Evolutionary conservation across 164 flowering plant genomes (phyloP).

Genomic region (Aristolochia fimbriata): DNA sequence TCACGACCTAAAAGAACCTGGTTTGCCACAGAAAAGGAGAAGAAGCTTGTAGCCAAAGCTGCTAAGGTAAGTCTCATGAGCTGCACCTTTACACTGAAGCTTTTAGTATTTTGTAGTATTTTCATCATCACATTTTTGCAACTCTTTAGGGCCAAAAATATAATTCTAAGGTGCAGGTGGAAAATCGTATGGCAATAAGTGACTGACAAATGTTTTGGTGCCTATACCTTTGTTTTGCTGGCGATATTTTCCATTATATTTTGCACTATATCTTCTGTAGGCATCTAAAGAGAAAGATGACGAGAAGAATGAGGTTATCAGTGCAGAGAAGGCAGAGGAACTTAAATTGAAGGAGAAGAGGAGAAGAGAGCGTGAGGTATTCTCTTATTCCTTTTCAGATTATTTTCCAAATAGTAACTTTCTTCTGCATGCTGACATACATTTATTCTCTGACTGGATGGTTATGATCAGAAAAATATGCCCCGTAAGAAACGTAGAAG

Average conservation of each 20-base stretch:
- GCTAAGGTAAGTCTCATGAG: conserved; percentile 48
- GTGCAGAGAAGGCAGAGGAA: conserved; percentile 82
- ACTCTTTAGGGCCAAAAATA: too few relatives aligned
- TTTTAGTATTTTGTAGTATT: background rate
- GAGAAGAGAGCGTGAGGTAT: conserved; percentile 34
- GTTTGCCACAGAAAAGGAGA: conserved; percentile 84
- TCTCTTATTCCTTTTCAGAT: background rate
- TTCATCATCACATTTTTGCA: background rate
- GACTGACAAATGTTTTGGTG: background rate
- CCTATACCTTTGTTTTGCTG: background rate
- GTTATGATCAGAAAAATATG: conserved; percentile 49
- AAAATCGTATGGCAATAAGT: too few relatives aligned
- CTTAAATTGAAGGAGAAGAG: conserved; percentile 79
- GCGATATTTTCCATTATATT: background rate
- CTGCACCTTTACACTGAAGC: background rate
- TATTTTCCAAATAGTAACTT: background rate
- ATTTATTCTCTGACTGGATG: background rate
- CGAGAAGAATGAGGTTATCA: conserved; percentile 42
- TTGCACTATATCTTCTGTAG: conserved; percentile 18
- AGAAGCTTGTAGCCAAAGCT: conserved; percentile 48
- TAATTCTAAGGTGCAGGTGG: too few relatives aligned
- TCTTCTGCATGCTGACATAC: background rate
- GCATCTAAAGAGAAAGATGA: conserved; percentile 30
- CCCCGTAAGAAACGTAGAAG: conserved; percentile 85
- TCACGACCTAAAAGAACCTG: conserved; percentile 94